Conservation (phyloP, 2,329 filamentous ascomycete species). For the Talaromyces sp. region DNA sequence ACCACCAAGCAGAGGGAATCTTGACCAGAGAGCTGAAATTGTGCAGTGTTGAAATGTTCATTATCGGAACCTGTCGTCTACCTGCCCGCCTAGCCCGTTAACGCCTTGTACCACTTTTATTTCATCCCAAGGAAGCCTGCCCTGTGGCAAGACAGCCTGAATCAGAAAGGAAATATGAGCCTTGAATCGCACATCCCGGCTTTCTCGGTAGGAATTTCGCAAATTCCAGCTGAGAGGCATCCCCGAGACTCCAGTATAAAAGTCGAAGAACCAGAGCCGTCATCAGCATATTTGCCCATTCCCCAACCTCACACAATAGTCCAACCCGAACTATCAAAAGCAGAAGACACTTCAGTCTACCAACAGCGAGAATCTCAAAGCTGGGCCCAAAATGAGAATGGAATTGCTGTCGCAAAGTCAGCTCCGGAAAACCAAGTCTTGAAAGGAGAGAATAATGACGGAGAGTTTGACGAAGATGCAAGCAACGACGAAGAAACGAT, state of each 20-base stretch:
- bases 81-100: constrained; percentile 4
- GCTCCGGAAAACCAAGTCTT: not conserved
- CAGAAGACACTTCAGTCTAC: not conserved
- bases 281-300: not conserved
- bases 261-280: not conserved
- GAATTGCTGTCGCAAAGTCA: not conserved
- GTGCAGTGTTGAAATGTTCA: constrained; percentile 8
- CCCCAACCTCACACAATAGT: not conserved
- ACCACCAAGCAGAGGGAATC: not conserved
- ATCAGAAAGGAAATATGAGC: constrained; percentile 7
- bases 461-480: constrained; percentile 6
- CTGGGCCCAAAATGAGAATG: not conserved
- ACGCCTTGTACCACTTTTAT: constrained; percentile 7
- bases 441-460: constrained; percentile 2
- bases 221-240: not conserved
- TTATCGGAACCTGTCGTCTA: constrained; percentile 7
- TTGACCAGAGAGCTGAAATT: not conserved
- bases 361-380: not conserved
- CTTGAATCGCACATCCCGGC: not conserved
- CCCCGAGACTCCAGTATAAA: not conserved
- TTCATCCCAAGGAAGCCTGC: not conserved
- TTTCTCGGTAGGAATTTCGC: not conserved
- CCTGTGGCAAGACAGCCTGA: not conserved
- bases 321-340: not conserved
- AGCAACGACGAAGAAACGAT: constrained; percentile 9